Base-by-base conservation (phyloP, 2,329 filamentous ascomycete genomes). In the Aspergillus fumigatiaffinis region DNA sequence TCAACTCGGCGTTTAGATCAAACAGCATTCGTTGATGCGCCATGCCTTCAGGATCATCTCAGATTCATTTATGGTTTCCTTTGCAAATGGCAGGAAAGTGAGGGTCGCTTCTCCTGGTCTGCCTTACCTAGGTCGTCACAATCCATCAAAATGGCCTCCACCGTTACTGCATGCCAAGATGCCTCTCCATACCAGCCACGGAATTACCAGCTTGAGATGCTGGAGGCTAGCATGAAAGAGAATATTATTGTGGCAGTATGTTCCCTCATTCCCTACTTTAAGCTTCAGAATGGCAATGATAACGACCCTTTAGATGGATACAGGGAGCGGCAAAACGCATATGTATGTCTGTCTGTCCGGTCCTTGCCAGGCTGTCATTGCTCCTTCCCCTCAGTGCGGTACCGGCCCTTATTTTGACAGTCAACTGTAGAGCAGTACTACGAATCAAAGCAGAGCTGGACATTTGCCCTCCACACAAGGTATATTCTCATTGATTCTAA, bases 161-260 rank as follows among this genome's bases (percentile, higher is more conserved):
- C 50, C 4, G 42, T 38, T 21, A 44, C 51, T 25, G 10, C 25
- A 35, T 56, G 55, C 38, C 50, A 38, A 26, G 58, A 59, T 49
- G 55, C 42, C 5, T 55, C 55, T 32, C 48, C 55, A 20, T 67
- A 66, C 46, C 63, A 62, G 32, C 66, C 75, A 2, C 71, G 88
- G 50, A 83, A 82, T 1, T 93, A 92, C 65, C 89, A 93, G 72
- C 68, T 83, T 21, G 90, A 92, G 73, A 92, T 93, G 89, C 79
- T 90, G 53, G 81, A 87, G 57, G 81, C 84, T 66, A 91, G 88
- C 66, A 76, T 90, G 65, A 80, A 82, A 59, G 76, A 80, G 50
- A 92, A 92, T 68, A 83, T 88, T 32, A 90, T 92, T 63, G 84
- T 91, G 53, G 84, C 84, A 26, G 88, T 90, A 76, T 62, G 73